Evolutionary conservation across 495 filamentous ascomycete genomes (phyloP).

Genomic region (Daldinia grandis): DNA sequence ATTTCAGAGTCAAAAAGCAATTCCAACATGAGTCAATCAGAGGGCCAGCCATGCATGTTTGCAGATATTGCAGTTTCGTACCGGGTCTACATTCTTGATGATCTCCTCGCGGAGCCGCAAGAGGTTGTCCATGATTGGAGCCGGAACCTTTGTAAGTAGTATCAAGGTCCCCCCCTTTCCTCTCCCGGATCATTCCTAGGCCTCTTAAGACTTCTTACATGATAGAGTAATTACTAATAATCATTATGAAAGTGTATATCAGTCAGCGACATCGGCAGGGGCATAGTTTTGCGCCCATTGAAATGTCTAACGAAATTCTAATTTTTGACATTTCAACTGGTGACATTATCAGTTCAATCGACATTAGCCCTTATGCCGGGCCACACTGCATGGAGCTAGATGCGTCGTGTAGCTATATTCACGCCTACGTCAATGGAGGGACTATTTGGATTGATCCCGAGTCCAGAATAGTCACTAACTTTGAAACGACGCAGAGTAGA

Average conservation of each 20-base stretch:
- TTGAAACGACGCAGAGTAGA: conserved; percentile 27
- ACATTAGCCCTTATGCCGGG: conserved; percentile 36
- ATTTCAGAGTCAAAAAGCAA: not conserved
- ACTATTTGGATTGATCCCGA: conserved; percentile 38
- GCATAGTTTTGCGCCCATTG: conserved; percentile 35
- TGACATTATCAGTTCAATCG: conserved; percentile 30
- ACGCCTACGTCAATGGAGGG: conserved; percentile 36
- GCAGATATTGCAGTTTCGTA: conserved; percentile 38
- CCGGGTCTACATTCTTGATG: conserved; percentile 41
- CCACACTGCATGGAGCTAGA: conserved; percentile 42
- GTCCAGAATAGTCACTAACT: conserved; percentile 34
- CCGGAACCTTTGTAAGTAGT: conserved; percentile 18
- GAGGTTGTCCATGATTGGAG: conserved; percentile 42
- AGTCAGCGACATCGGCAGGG: conserved; percentile 40
- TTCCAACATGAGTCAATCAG: conserved; percentile 30
- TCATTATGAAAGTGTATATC: conserved; percentile 23
- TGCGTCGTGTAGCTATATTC: conserved; percentile 30
- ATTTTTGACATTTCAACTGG: conserved; percentile 34
- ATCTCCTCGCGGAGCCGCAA: conserved; percentile 42
- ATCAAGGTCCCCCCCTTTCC: not conserved
- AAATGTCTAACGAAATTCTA: conserved; percentile 33
- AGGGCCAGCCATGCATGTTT: conserved; percentile 29
- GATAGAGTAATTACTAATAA: not conserved
- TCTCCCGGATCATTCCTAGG: not conserved
- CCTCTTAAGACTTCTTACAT: not conserved